phyloP scores from a whole-genome alignment of 2,329 filamentous ascomycete genomes.

The Epichloe elymi region DNA sequence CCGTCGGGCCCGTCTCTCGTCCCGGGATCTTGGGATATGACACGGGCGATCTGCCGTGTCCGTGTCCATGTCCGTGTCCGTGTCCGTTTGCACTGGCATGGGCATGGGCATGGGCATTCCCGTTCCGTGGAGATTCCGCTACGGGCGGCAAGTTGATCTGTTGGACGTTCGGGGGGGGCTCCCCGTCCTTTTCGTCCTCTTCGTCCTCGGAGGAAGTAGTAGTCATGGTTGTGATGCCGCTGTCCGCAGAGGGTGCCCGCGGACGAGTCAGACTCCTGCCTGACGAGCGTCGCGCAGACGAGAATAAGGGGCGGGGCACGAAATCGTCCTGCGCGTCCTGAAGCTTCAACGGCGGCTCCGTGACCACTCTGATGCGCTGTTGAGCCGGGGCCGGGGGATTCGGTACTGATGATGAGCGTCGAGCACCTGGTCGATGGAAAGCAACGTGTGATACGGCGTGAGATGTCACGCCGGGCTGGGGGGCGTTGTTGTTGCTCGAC shows the following conservation, averaged over 20 bases:
- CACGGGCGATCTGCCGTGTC: constrained; percentile 17
- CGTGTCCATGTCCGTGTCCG: constrained; percentile 4
- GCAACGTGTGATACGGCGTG: no score
- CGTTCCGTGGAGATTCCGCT: constrained; percentile 29
- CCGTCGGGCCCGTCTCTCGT: constrained; percentile 7
- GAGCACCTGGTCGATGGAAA: neutral
- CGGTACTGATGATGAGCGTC: neutral
- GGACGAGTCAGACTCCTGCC: constrained; percentile 12
- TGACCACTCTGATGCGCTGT: constrained; percentile 3
- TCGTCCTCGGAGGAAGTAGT: constrained; percentile 17
- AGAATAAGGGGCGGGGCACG: constrained; percentile 13
- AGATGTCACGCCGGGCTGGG: no score
- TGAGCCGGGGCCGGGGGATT: neutral
- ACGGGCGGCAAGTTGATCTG: constrained; percentile 33
- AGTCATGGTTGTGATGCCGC: constrained; percentile 19
- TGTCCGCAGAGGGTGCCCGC: constrained; percentile 16
- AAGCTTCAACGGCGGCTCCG: neutral
- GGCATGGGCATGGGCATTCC: constrained; percentile 1
- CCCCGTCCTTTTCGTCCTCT: constrained; percentile 9
- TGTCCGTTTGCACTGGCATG: neutral
- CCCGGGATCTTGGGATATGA: constrained; percentile 18
- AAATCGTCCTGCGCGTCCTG: constrained; percentile 1
- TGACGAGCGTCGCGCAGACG: constrained; percentile 11
- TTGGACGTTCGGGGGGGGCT: constrained; percentile 11
- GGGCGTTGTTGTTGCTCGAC: neutral